Percentiles rank a stretch among this genome's conserved stretches.
Conservation (phyloP, 495 filamentous ascomycete genomes). For the Choiromyces venosus region DNA sequence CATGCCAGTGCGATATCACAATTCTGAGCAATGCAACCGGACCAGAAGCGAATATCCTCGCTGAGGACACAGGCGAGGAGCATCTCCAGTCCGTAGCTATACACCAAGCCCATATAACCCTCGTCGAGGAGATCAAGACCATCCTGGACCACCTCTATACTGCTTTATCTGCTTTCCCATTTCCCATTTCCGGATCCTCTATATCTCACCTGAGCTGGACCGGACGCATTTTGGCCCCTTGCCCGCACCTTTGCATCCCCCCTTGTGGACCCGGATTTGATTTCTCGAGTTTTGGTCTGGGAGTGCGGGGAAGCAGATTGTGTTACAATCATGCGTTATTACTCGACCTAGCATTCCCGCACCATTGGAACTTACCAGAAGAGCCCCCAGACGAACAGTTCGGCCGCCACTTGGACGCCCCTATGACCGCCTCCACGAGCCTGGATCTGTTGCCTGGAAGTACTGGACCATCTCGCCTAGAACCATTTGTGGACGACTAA, state of each 20-base stretch:
- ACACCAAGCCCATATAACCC: background rate
- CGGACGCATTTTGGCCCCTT: background rate
- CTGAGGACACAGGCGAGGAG: background rate
- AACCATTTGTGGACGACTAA: background rate
- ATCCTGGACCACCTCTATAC: background rate
- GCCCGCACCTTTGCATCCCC: background rate
- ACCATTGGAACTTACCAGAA: background rate
- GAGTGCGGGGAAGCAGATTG: background rate
- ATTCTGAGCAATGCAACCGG: too few species aligned
- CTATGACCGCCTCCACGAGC: background rate
- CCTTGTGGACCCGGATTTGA: background rate
- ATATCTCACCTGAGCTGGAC: background rate
- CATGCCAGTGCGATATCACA: background rate
- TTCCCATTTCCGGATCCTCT: background rate
- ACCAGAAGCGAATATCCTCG: background rate
- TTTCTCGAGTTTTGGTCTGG: background rate
- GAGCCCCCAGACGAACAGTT: background rate
- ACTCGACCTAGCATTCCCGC: background rate
- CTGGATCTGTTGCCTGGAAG: background rate
- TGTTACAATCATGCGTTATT: background rate
- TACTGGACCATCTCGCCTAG: background rate
- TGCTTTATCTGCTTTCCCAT: background rate
- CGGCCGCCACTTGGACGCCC: background rate
- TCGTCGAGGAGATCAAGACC: background rate
- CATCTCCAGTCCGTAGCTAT: background rate